These are phyloP conservation scores for Alternaria sp. DNA, from an alignment of 2,329 filamentous ascomycete genomes.

Conservation along the genomic window DNA sequence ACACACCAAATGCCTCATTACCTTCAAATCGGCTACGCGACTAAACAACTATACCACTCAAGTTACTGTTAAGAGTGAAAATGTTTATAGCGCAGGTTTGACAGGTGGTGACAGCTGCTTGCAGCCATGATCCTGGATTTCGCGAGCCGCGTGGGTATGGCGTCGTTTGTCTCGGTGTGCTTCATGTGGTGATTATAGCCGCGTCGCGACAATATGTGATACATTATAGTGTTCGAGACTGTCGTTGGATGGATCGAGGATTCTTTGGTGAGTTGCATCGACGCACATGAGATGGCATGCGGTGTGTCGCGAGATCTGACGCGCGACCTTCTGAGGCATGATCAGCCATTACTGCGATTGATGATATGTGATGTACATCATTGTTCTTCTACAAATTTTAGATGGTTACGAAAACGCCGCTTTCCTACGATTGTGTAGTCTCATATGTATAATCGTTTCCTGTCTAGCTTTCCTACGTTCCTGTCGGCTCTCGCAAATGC, in stretches of 20 bases:
- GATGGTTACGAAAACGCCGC: too few relatives aligned
- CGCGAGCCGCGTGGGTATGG: background rate
- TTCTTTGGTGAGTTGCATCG: background rate
- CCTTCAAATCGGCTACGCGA: slow-evolving; percentile 18
- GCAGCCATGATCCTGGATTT: slow-evolving; percentile 6
- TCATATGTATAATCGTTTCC: slow-evolving; percentile 33
- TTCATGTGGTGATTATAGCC: background rate
- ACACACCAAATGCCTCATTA: slow-evolving; percentile 23
- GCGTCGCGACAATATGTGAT: background rate
- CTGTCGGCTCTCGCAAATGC: slow-evolving; percentile 32
- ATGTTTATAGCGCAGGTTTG: slow-evolving; percentile 10
- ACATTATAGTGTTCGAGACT: background rate
- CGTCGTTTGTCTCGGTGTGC: background rate
- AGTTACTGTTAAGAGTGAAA: background rate
- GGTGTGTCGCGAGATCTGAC: background rate
- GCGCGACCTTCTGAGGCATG: background rate
- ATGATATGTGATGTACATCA: background rate
- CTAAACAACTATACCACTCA: background rate
- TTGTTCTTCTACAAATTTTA: background rate
- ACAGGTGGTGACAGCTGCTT: slow-evolving; percentile 7
- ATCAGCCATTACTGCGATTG: background rate
- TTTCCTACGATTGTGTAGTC: too few relatives aligned
- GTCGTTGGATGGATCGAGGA: background rate
- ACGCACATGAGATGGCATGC: background rate
- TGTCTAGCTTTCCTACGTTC: slow-evolving; percentile 21